Evolutionary conservation across 2,329 filamentous ascomycete species (phyloP).

Genomic region (Pseudogymnoascus destructans): DNA sequence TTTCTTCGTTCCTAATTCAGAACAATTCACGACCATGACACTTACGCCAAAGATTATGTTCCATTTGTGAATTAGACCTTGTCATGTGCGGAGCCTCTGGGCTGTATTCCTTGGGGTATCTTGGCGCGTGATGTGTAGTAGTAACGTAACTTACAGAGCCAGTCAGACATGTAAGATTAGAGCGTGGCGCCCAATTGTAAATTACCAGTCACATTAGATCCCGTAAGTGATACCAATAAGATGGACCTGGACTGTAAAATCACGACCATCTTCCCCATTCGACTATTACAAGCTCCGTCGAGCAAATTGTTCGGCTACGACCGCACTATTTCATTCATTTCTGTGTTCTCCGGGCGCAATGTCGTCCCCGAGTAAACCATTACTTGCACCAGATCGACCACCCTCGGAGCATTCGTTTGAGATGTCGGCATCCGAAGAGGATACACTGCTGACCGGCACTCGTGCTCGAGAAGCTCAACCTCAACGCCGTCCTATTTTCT

Average conservation of each 20-base stretch:
- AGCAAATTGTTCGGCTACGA: not conserved
- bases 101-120: not conserved
- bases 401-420: constrained; percentile 44
- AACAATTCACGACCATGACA: constrained; percentile 13
- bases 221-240: not conserved
- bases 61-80: not conserved
- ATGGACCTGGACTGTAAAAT: not conserved
- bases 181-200: not conserved
- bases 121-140: not conserved
- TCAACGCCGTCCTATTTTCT: constrained; percentile 38
- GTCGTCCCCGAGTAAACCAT: constrained; percentile 15
- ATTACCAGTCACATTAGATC: not conserved
- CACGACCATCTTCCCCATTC: not conserved
- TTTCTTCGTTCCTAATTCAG: constrained; percentile 21
- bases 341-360: not conserved
- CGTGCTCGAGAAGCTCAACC: constrained; percentile 17
- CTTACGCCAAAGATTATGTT: not conserved
- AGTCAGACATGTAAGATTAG: not conserved
- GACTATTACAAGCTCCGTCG: not conserved
- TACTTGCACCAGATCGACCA: constrained; percentile 31
- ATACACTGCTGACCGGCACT: constrained; percentile 26
- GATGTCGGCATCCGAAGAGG: constrained; percentile 35
- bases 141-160: too few relatives aligned
- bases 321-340: not conserved
- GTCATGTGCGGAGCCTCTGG: not conserved